phyloP scores from a whole-genome alignment of 176 grass and related monocot genomes.

The Olyra latifolia region DNA sequence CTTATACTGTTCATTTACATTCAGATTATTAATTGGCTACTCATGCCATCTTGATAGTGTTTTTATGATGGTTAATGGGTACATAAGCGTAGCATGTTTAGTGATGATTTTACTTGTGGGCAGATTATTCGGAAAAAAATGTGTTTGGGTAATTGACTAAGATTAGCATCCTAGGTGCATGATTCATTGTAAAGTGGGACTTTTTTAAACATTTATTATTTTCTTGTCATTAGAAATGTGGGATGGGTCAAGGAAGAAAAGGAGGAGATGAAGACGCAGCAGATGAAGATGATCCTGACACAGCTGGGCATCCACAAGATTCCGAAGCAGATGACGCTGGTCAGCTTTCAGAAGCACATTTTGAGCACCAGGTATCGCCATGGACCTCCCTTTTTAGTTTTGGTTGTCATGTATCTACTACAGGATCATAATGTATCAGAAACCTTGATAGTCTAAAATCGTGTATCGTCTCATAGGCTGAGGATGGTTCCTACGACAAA shows the following conservation, averaged over 20 bases:
- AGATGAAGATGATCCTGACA: constrained; percentile 47
- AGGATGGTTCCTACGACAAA: constrained; percentile 52
- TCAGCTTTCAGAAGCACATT: constrained; percentile 20
- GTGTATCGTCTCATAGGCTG: constrained; percentile 35
- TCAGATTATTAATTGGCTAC: background rate
- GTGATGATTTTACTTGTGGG: background rate
- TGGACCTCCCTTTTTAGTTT: background rate
- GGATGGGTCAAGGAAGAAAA: constrained; percentile 44
- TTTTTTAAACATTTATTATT: background rate
- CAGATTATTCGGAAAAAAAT: background rate
- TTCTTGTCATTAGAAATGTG: constrained; percentile 40
- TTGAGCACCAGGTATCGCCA: constrained; percentile 38
- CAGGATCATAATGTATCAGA: background rate
- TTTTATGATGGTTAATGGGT: constrained; percentile 6
- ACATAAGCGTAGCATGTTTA: background rate
- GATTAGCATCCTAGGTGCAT: background rate
- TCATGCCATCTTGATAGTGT: background rate
- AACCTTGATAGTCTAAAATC: background rate
- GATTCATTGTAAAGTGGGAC: background rate
- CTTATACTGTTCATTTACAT: background rate
- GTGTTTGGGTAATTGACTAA: background rate
- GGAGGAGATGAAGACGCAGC: constrained; percentile 38
- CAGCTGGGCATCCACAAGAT: constrained; percentile 29
- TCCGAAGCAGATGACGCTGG: constrained; percentile 24
- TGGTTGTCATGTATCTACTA: background rate